phyloP scores from a whole-genome alignment of 1,139 yeast genomes.

The Zygoascus hellenicus region DNA sequence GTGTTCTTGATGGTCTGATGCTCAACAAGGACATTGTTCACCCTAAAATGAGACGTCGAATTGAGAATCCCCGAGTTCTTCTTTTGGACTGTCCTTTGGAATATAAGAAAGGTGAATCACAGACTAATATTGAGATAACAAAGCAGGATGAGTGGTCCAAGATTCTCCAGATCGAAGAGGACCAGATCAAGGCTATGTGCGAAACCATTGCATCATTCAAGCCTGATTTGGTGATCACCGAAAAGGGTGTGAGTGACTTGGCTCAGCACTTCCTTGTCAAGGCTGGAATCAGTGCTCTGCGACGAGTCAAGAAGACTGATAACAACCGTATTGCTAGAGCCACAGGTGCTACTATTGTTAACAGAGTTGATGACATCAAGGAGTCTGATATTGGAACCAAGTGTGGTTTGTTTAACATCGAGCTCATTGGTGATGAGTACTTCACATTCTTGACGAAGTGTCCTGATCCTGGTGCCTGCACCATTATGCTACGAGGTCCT shows the following conservation, averaged over 20 bases:
- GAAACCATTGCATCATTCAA: constrained; percentile 78
- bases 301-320: constrained; percentile 95
- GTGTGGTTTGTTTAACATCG: constrained; percentile 90
- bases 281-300: constrained; percentile 86
- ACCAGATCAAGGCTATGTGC: constrained; percentile 84
- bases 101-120: constrained; percentile 98
- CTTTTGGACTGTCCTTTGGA: constrained; percentile 95
- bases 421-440: constrained; percentile 95
- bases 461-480: constrained; percentile 85
- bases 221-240: constrained; percentile 94
- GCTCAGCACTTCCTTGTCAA: constrained; percentile 95
- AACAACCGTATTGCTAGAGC: constrained; percentile 96
- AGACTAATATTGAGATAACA: constrained; percentile 94
- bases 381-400: constrained; percentile 83
- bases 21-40: constrained; percentile 96
- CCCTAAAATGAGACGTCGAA: constrained; percentile 90
- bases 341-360: constrained; percentile 95
- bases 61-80: constrained; percentile 83
- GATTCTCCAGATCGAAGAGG: constrained; percentile 94
- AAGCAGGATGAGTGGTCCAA: constrained; percentile 97
- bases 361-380: constrained; percentile 89
- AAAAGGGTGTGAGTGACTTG: constrained; percentile 95
- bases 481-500: constrained; percentile 88
- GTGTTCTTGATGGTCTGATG: constrained; percentile 85
- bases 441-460: constrained; percentile 82